Percentiles rank a stretch among this genome's conserved stretches.
Evolutionary conservation across 2,329 filamentous ascomycete species (phyloP).

Genomic region (Bretziella fagacearum): DNA sequence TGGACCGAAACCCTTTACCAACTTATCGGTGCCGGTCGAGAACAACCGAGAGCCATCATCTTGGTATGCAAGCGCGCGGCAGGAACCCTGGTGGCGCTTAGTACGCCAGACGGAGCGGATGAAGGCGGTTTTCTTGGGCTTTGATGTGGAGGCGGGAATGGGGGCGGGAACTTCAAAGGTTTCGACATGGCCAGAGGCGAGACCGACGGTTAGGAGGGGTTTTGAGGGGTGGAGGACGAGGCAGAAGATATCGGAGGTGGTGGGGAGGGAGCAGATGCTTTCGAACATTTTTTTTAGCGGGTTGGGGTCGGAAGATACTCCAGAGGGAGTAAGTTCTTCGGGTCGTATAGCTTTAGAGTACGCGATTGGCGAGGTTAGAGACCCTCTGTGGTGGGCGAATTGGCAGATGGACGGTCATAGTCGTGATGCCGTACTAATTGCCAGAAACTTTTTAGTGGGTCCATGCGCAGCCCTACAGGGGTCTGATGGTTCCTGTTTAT

Average conservation of each 20-base stretch:
- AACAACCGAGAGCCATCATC: conserved; percentile 57
- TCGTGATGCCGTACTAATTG: too few species aligned
- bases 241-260: conserved; percentile 72
- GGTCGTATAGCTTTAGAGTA: too few species aligned
- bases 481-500: too few species aligned
- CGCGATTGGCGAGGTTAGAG: too few species aligned
- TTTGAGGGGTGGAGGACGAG: conserved; percentile 74
- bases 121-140: conserved; percentile 41
- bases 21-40: conserved; percentile 43
- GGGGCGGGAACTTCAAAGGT: conserved; percentile 53
- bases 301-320: not conserved
- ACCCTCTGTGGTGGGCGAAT: too few species aligned
- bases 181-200: conserved; percentile 72
- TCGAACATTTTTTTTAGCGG: conserved; percentile 76
- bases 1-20: conserved; percentile 42
- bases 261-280: conserved; percentile 76
- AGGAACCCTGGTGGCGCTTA: conserved; percentile 83
- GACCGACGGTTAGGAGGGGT: conserved; percentile 70
- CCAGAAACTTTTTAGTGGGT: conserved; percentile 13
- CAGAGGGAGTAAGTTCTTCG: too few species aligned
- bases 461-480: too few species aligned
- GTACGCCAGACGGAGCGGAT: conserved; percentile 80
- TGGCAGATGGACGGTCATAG: too few species aligned
- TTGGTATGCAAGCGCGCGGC: conserved; percentile 62
- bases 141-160: conserved; percentile 24